phyloP scores from a whole-genome alignment of 345 rosid genomes.

The Abelmoschus esculentus region DNA sequence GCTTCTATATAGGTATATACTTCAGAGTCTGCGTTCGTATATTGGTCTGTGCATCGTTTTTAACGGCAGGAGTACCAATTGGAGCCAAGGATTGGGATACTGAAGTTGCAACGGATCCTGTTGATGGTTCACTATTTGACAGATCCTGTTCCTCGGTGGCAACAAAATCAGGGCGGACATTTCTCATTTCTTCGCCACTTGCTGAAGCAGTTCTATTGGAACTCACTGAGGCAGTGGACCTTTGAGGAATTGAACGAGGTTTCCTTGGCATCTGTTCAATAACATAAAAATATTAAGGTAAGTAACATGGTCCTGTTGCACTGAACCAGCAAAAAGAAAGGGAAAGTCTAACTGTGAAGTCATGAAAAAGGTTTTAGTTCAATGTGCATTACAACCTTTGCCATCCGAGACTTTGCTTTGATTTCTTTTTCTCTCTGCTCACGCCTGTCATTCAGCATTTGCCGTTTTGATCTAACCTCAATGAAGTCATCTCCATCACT shows the following conservation, averaged over 20 bases:
- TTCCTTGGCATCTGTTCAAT: constrained; percentile 53
- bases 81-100: constrained; percentile 61
- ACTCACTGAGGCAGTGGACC: constrained; percentile 22
- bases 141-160: constrained; percentile 30
- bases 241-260: constrained; percentile 38
- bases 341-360: not conserved
- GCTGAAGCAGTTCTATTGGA: constrained; percentile 39
- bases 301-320: constrained; percentile 2
- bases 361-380: not conserved
- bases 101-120: constrained; percentile 29
- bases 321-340: not conserved
- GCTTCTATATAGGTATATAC: constrained; percentile 25
- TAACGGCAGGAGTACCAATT: constrained; percentile 64
- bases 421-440: constrained; percentile 95
- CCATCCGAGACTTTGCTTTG: constrained; percentile 70
- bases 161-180: constrained; percentile 26
- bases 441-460: constrained; percentile 91
- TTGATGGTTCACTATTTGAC: constrained; percentile 31
- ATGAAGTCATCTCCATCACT: constrained; percentile 94
- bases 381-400: constrained; percentile 52
- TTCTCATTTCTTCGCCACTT: constrained; percentile 36
- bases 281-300: constrained; percentile 15
- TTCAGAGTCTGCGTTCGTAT: constrained; percentile 42
- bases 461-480: constrained; percentile 97
- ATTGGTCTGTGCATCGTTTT: constrained; percentile 49